Evolutionary conservation across 208 protist species (phyloP).

Genomic region (Wallacemonas collosoma): DNA sequence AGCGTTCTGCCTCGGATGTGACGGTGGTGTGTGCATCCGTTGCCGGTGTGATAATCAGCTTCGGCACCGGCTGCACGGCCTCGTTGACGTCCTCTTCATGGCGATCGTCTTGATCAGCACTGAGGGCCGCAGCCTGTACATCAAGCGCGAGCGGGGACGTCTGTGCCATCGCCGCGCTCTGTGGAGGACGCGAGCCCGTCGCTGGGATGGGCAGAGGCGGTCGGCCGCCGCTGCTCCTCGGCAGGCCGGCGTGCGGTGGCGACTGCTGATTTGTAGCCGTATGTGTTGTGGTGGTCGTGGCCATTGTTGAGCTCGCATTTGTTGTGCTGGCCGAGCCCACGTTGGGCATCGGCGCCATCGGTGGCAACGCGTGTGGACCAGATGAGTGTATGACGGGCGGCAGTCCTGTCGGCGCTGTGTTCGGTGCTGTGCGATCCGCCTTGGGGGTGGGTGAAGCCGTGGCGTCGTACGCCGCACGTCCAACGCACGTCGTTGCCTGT

Average conservation of each 20-base stretch:
- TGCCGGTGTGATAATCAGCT: too few relatives aligned
- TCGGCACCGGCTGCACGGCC: too few relatives aligned
- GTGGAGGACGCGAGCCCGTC: too few relatives aligned
- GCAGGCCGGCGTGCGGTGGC: neutral
- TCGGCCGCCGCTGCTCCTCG: neutral
- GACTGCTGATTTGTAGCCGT: conserved; percentile 5
- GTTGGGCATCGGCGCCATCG: neutral
- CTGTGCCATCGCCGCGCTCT: too few relatives aligned
- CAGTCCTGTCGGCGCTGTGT: neutral
- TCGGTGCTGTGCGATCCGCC: neutral
- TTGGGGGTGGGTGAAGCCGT: neutral
- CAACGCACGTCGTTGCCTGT: neutral
- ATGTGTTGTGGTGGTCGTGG: neutral
- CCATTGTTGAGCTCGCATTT: neutral
- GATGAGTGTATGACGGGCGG: neutral
- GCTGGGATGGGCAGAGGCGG: neutral
- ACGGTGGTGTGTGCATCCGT: too few relatives aligned
- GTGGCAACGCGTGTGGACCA: neutral
- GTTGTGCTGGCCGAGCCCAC: neutral
- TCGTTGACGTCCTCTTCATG: too few relatives aligned
- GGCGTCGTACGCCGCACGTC: neutral
- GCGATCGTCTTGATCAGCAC: too few relatives aligned
- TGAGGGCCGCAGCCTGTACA: too few relatives aligned
- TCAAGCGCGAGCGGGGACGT: too few relatives aligned
- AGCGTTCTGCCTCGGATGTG: too few relatives aligned